Base-by-base conservation (phyloP, 192 early-diverging fungal genomes). In the Linnemannia schmuckeri region DNA sequence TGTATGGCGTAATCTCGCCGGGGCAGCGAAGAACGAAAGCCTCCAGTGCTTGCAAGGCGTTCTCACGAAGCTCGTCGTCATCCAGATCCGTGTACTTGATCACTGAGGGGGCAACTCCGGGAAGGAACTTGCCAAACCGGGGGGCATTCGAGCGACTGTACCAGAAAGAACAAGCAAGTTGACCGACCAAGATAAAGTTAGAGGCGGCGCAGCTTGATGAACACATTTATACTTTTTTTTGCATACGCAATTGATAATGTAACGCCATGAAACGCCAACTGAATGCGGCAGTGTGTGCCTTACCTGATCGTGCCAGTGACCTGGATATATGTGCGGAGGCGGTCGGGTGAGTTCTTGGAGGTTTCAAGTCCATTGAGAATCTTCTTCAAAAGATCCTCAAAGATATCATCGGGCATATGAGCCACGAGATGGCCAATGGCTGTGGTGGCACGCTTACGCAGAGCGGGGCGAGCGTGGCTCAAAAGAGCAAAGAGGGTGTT, bases 61-160 rank as follows among this genome's bases (percentile, higher is more conserved):
- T 92, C 82, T 97, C 97, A 12, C 96, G 92, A 70, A 97, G 83
- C 77, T 97, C 97, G 82, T 97, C 92, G 47, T 97, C 94, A 44
- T 95, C 93, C 35, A 91, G 79, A 18, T 89, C 77, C 33, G 91
- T 85, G 85, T 93, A 94, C 27, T 90, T 74, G 24, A 93, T 88
- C 37, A 96, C 88, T n/a, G 91, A 90, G 15, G 95, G 93, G 3
- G 97, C 74, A 42, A 95, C 81, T 20, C 87, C 74, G 5, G 91
- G 75, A 8, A 97, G 81, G 89, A 96, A 90, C 38, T 93, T 91
- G 13, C 93, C 95, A 41, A 96, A 80, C 57, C 95, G 90, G 10
- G 90, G 89, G 22, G 96, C 88, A 77, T 93, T 96, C 55, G 90
- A 93, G 6, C 96, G 96, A 83, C 96, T 97, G 79, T 70, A 37